Base-by-base conservation (phyloP, 371 early-diverging fungal genomes). In the Massospora cicadina region DNA sequence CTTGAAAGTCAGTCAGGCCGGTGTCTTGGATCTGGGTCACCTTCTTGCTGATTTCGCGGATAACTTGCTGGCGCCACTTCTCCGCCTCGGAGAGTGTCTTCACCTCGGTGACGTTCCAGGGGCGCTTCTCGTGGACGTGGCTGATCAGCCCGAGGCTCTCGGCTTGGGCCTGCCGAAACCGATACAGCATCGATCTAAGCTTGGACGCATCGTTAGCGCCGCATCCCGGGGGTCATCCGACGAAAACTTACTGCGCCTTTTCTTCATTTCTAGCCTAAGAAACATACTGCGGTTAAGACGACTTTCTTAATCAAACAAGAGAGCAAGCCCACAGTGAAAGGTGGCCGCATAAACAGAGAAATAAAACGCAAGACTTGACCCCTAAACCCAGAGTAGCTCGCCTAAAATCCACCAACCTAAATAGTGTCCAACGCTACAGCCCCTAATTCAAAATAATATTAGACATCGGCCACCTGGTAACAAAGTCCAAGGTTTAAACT, bases 201-300 rank as follows among this genome's bases (percentile, higher is more conserved):
- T 21, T 13, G 26, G 26, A 54, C 2, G 28, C n/a, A 53, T 13
- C 7, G 31, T 13, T 33, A 43, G 2, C 5, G 28, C n/a, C 2
- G 31, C 31, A 58, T 54, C 12, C 5, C n/a, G 57, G 55, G 43
- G 12, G 1, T 3, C 27, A 31, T 2, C 17, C 10, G n/a, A 30
- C 21, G 17, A 28, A 25, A 27, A 68, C 74, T 66, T 76, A 79
- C 84, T 95, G 92, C 26, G 95, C 94, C 72, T 96, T 96, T 69
- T 96, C 96, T 78, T 94, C 89, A 76, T 94, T 94, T 74, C 94
- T 86, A 31, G 96, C 96, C 95, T 81, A 69, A 43, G 17, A 43
- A 17, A 43, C n/a, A n/a, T n/a, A n/a, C n/a, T n/a, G n/a, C n/a
- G n/a, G n/a, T n/a, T n/a, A n/a, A n/a, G n/a, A n/a, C n/a, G n/a